Evolutionary conservation across 805 yeast genomes (phyloP), one percentile per base, ranked within the genome.

Genomic region (Cyberlindnera samutprakarnensis): DNA sequence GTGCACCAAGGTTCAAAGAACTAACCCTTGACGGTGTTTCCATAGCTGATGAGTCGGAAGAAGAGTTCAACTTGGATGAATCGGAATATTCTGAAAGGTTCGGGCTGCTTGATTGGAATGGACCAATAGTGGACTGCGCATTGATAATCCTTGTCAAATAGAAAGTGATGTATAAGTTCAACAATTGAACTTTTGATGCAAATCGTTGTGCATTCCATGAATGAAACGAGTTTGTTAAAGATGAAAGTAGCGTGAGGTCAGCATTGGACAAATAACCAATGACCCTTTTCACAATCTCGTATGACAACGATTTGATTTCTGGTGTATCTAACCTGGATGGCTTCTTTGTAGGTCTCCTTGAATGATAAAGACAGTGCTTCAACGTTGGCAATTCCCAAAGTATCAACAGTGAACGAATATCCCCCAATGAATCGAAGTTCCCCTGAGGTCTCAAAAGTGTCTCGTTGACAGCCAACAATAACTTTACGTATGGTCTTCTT

Each of bases 141-240:
- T 53, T 68, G 41, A 68, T 61, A 33, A 72, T 62, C 37, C 74
- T 64, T 25, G 76, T 70, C 33, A 88, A 60, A 27, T 84, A 85
- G 48, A 82, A 85, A 0, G 94, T 80, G 23, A 87, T 68, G 55
- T 81, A 86, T 15, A 85, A 62, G 47, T 87, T 88, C 30, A 84
- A 46, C 20, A 81, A 59, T 24, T 85, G 85, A 1, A 86, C 69
- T 43, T 78, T 76, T 3, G 53, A 47, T 8, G 53, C 51, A 41
- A 81, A 79, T 7, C 60, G 64, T 0, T 52, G 54, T 0, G 42
- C 34, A 0, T 76, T 56, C 13, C 64, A 46, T 27, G 66, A 60
- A 4, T 75, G 60, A 47, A 76, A n/a, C n/a, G n/a, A n/a, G n/a
- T n/a, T n/a, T n/a, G n/a, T n/a, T n/a, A n/a, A n/a, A n/a, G n/a